Conservation (phyloP, 2,329 filamentous ascomycete species). For the Alternaria gansuensis region DNA sequence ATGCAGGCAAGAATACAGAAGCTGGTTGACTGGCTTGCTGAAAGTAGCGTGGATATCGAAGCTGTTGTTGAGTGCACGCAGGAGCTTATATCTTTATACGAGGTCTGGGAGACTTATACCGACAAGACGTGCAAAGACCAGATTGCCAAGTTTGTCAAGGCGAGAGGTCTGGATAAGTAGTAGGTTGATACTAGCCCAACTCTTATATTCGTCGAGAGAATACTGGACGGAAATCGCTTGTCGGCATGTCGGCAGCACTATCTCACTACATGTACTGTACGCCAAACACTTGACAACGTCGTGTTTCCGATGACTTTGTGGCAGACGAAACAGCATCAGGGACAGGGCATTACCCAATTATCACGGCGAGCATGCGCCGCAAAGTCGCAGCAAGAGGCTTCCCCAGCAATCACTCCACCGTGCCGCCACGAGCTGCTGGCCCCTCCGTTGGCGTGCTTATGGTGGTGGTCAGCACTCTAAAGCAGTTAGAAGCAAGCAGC, state of each 20-base stretch:
- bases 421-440: conserved; percentile 18
- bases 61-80: conserved; percentile 89
- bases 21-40: conserved; percentile 82
- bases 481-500: conserved; percentile 28
- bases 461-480: conserved; percentile 36
- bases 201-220: background rate
- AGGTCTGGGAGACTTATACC: conserved; percentile 73
- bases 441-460: conserved; percentile 35
- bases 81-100: conserved; percentile 89
- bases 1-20: conserved; percentile 68
- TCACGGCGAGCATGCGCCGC: conserved; percentile 18
- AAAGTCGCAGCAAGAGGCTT: conserved; percentile 10
- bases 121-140: conserved; percentile 72
- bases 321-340: conserved; percentile 6
- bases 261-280: background rate
- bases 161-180: conserved; percentile 66
- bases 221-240: background rate
- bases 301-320: conserved; percentile 11
- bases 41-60: conserved; percentile 84
- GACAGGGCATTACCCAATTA: conserved; percentile 2
- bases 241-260: background rate
- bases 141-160: conserved; percentile 69
- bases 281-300: background rate
- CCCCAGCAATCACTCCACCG: conserved; percentile 16
- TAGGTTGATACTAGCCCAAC: background rate